Percentiles rank a stretch among this genome's conserved stretches.
phyloP scores from a whole-genome alignment of 441 rosid species.

The Lagerstroemia fauriei region DNA sequence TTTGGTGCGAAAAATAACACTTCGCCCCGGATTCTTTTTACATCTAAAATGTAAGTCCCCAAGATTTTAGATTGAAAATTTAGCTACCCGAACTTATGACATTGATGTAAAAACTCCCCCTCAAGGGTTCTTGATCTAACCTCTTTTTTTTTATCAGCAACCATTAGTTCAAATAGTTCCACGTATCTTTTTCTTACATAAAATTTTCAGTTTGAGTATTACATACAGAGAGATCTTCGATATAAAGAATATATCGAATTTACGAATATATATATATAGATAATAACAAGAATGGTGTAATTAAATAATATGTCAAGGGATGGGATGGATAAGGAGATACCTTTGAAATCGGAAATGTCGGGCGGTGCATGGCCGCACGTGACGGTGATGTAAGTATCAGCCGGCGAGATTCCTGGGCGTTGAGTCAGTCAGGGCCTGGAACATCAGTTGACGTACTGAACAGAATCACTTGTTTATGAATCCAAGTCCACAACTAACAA shows the following conservation, averaged over 20 bases:
- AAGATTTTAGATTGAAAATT: neutral
- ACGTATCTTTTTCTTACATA: no score
- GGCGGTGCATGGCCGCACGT: slow-evolving; percentile 19
- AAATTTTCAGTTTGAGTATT: no score
- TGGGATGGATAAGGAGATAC: neutral
- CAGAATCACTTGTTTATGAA: neutral
- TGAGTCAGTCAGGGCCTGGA: neutral
- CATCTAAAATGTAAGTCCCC: neutral
- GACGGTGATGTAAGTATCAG: slow-evolving; percentile 6
- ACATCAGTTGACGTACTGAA: neutral
- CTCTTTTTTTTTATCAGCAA: no score
- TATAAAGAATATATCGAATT: no score
- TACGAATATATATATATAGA: no score
- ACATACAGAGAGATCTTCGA: no score
- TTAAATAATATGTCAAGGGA: neutral
- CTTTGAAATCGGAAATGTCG: slow-evolving; percentile 27
- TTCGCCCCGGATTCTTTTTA: neutral
- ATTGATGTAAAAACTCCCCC: no score
- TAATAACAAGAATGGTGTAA: no score
- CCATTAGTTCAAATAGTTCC: no score
- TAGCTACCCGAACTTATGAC: no score
- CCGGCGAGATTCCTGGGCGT: slow-evolving; percentile 16
- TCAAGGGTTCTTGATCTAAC: no score
- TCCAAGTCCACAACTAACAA: neutral
- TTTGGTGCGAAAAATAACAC: neutral